Percentiles rank a stretch among this genome's conserved stretches.
These are phyloP conservation scores for Rhodomyrtus psidioides DNA, from an alignment of 441 rosid species.

Conservation along the genomic window DNA sequence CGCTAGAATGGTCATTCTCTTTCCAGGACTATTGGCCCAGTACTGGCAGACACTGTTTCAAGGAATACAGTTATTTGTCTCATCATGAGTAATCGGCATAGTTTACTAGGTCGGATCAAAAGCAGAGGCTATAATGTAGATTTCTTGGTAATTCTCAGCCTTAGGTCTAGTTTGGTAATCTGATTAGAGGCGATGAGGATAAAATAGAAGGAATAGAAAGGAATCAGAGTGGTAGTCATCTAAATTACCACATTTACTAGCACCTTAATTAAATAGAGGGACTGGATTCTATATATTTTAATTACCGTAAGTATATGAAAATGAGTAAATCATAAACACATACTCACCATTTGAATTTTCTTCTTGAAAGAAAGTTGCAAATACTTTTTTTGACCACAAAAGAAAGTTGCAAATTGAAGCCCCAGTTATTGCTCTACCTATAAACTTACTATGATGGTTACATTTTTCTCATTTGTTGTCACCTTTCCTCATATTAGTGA, in stretches of 20 bases:
- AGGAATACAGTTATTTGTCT: neutral
- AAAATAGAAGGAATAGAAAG: neutral
- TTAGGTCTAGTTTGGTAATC: neutral
- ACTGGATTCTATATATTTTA: neutral
- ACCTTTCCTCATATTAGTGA: neutral
- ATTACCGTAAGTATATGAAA: neutral
- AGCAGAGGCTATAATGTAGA: neutral
- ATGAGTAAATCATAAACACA: neutral
- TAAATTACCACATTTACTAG: neutral
- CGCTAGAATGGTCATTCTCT: neutral
- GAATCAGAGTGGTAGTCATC: neutral
- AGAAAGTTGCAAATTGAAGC: neutral
- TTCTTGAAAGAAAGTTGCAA: neutral
- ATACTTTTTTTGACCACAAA: neutral
- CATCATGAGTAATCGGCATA: neutral
- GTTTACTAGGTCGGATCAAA: neutral
- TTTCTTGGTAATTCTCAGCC: neutral
- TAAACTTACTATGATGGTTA: neutral
- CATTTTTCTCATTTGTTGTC: neutral
- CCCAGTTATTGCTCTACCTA: neutral
- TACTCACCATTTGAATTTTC: neutral
- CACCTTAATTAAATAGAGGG: neutral
- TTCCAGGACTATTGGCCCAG: neutral
- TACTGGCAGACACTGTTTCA: neutral
- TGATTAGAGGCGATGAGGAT: neutral